phyloP scores from a whole-genome alignment of 1,139 yeast species.

The Sugiyamaella novakii region DNA sequence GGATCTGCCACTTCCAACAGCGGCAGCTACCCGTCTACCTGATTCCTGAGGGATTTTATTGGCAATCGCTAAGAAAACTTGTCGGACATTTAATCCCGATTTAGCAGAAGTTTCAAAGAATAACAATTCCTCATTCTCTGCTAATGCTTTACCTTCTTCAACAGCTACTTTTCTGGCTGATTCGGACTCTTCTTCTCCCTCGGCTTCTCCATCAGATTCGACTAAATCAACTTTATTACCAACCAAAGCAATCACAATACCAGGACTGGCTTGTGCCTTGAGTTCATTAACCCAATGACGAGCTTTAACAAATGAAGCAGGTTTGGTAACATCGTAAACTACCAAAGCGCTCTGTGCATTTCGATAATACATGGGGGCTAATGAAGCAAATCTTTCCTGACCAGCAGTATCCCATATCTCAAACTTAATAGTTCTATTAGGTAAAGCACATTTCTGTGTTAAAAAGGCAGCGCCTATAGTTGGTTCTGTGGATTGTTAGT shows the following conservation, averaged over 20 bases:
- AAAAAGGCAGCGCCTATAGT: conserved; percentile 98
- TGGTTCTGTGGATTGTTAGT: conserved; percentile 55
- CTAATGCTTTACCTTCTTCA: conserved; percentile 82
- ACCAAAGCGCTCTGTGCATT: conserved; percentile 99
- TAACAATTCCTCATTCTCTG: conserved; percentile 80
- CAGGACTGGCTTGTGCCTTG: conserved; percentile 91
- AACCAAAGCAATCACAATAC: conserved; percentile 87
- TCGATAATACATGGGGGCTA: conserved; percentile 97
- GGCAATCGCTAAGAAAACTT: conserved; percentile 89
- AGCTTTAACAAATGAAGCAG: conserved; percentile 97
- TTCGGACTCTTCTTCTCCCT: conserved; percentile 30
- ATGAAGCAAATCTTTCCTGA: conserved; percentile 92
- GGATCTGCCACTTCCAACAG: conserved; percentile 19
- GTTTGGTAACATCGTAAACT: conserved; percentile 93
- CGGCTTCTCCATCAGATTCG: conserved; percentile 36
- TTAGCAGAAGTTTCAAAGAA: conserved; percentile 97
- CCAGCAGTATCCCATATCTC: conserved; percentile 99
- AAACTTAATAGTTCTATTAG: conserved; percentile 86
- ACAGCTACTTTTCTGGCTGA: conserved; percentile 75
- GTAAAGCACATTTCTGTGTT: conserved; percentile 91
- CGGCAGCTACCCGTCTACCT: conserved; percentile 24
- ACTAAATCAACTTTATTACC: conserved; percentile 86
- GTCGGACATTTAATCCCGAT: conserved; percentile 87
- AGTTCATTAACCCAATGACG: conserved; percentile 98
- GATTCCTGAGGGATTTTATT: conserved; percentile 66